phyloP scores from a whole-genome alignment of 208 protist genomes.

The Tritrichomonas foetus region DNA sequence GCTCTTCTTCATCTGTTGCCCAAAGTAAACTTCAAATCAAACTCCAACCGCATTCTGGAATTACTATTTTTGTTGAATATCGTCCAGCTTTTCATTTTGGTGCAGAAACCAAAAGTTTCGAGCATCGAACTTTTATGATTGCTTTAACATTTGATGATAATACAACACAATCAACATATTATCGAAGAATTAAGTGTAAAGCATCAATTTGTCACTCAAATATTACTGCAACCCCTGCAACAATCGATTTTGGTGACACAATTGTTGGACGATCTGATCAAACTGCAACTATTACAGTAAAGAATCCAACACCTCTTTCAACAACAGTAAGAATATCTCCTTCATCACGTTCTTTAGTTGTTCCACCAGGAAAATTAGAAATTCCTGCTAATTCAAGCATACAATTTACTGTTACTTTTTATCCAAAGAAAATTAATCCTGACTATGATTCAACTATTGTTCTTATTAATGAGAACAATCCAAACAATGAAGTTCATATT shows the following conservation, averaged over 20 bases:
- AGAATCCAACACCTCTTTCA: neutral
- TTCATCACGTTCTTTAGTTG: neutral
- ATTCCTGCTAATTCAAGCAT: neutral
- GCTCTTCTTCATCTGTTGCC: neutral
- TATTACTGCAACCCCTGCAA: neutral
- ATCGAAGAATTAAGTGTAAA: neutral
- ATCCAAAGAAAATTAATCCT: conserved; percentile 15
- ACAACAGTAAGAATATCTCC: neutral
- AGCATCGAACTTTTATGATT: conserved; percentile 11
- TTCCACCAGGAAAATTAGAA: neutral
- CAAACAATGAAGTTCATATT: neutral
- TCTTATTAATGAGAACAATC: neutral
- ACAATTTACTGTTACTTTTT: neutral
- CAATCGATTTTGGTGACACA: conserved; percentile 20
- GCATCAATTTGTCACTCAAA: neutral
- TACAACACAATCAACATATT: neutral
- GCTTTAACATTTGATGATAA: neutral
- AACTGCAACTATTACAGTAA: neutral
- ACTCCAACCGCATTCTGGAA: neutral
- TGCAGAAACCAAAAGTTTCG: neutral
- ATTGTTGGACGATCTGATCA: neutral
- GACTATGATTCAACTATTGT: neutral
- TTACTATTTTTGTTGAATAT: neutral
- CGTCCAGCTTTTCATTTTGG: neutral
- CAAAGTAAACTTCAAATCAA: neutral